phyloP scores from a whole-genome alignment of 192 early-diverging fungal genomes.

The Thoreauomyces humboldtii region DNA sequence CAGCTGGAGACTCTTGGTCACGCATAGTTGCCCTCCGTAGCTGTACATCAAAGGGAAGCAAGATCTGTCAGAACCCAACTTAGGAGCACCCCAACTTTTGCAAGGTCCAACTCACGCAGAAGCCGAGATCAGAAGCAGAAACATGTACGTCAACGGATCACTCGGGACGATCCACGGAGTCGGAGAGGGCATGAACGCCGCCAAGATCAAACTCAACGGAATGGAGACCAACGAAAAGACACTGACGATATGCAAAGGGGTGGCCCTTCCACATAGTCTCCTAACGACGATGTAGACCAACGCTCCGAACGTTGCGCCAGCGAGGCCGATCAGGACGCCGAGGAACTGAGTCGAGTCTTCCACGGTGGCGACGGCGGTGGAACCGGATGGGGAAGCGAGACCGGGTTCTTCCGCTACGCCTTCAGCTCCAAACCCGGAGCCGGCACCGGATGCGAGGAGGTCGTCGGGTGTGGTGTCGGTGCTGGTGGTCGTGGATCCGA shows the following conservation, averaged over 20 bases:
- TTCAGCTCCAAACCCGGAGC: constrained; percentile 2
- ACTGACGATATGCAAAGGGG: constrained; percentile 19
- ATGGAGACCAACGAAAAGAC: constrained; percentile 23
- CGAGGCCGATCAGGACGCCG: constrained; percentile 18
- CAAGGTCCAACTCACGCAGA: constrained; percentile 9
- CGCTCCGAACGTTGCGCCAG: constrained; percentile 27
- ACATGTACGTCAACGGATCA: constrained; percentile 25
- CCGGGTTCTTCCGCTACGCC: not conserved
- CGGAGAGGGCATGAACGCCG: not conserved
- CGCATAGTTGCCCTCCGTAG: constrained; percentile 22
- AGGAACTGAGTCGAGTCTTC: not conserved
- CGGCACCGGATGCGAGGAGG: constrained; percentile 8
- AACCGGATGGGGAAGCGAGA: not conserved
- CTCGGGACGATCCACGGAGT: constrained; percentile 13
- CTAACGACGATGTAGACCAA: constrained; percentile 22
- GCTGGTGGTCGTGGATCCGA: constrained; percentile 6
- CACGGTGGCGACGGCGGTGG: not conserved
- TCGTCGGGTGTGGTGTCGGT: constrained; percentile 23
- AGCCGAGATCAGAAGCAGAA: not conserved
- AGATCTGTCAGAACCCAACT: too few species aligned
- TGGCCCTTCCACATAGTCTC: constrained; percentile 4
- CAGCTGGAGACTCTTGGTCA: constrained; percentile 19
- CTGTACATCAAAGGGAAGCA: too few species aligned
- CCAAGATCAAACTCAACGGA: constrained; percentile 5
- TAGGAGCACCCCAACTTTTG: too few species aligned